phyloP scores from a whole-genome alignment of 1,284 basidiomycete genomes.

The Hypsizygus ulmarius region DNA sequence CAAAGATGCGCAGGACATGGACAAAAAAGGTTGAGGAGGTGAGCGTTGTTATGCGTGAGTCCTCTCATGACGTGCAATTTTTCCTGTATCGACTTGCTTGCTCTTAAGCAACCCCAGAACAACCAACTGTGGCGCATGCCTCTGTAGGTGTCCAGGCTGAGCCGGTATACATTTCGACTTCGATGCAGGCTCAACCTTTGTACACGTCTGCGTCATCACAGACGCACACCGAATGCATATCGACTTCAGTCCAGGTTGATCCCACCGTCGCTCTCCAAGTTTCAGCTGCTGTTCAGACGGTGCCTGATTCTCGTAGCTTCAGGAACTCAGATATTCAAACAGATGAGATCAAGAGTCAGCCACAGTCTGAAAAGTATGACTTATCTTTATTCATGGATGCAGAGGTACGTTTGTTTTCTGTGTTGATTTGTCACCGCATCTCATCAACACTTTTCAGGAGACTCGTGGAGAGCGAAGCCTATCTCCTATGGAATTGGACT shows the following conservation, averaged over 20 bases:
- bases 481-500: conserved; percentile 59
- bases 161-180: conserved; percentile 16
- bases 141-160: conserved; percentile 34
- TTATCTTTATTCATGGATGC: neutral
- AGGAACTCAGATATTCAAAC: conserved; percentile 20
- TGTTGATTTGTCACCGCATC: conserved; percentile 6
- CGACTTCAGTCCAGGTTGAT: conserved; percentile 23
- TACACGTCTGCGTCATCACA: conserved; percentile 21
- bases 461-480: conserved; percentile 39
- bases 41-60: conserved; percentile 37
- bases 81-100: conserved; percentile 8
- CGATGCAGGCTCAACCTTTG: conserved; percentile 23
- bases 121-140: conserved; percentile 11
- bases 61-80: neutral
- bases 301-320: conserved; percentile 9
- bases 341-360: conserved; percentile 5
- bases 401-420: conserved; percentile 13
- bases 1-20: conserved; percentile 60
- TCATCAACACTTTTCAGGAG: conserved; percentile 21
- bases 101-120: conserved; percentile 11
- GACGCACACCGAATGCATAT: conserved; percentile 16
- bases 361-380: neutral
- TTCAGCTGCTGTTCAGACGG: conserved; percentile 15
- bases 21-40: conserved; percentile 42
- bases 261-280: conserved; percentile 10